A percentile compares a stretch with the other conserved stretches of the same genome.
Conservation (phyloP, 2,329 filamentous ascomycete species). For the Xylaria sp. region DNA sequence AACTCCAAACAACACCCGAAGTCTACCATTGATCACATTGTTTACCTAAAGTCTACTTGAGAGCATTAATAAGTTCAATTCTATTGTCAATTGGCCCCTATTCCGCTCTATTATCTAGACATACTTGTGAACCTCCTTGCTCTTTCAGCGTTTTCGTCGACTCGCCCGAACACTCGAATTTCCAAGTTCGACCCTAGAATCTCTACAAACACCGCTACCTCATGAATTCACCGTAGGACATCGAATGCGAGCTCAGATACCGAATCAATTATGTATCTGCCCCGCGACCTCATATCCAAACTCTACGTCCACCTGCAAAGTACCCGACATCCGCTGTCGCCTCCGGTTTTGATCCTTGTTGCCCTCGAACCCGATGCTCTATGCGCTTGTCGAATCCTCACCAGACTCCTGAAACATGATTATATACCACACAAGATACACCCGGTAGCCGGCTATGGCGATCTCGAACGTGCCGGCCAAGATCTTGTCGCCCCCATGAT, state of each 20-base stretch:
- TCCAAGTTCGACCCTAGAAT: neutral
- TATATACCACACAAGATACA: conserved; percentile 98
- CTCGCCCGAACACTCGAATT: neutral
- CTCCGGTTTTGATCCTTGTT: conserved; percentile 89
- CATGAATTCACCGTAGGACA: conserved; percentile 50
- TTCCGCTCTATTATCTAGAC: conserved; percentile 4
- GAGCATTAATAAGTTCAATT: conserved; percentile 35
- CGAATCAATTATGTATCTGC: conserved; percentile 82
- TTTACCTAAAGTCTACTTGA: conserved; percentile 33
- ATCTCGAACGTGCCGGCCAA: conserved; percentile 81
- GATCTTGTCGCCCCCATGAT: conserved; percentile 88
- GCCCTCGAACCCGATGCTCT: conserved; percentile 95
- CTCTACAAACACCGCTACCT: conserved; percentile 28
- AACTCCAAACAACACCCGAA: conserved; percentile 11
- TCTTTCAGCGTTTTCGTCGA: conserved; percentile 11
- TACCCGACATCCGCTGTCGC: conserved; percentile 87
- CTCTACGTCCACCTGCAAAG: conserved; percentile 90
- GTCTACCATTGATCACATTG: conserved; percentile 17
- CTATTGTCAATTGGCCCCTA: conserved; percentile 27
- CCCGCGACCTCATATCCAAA: conserved; percentile 86
- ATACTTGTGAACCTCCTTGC: conserved; percentile 7
- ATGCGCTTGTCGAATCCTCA: conserved; percentile 94
- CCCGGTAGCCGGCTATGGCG: conserved; percentile 90
- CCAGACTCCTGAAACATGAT: conserved; percentile 92
- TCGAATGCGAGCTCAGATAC: conserved; percentile 51